Conservation (phyloP, 1,139 yeast genomes). For the Geotrichum bryndzae region DNA sequence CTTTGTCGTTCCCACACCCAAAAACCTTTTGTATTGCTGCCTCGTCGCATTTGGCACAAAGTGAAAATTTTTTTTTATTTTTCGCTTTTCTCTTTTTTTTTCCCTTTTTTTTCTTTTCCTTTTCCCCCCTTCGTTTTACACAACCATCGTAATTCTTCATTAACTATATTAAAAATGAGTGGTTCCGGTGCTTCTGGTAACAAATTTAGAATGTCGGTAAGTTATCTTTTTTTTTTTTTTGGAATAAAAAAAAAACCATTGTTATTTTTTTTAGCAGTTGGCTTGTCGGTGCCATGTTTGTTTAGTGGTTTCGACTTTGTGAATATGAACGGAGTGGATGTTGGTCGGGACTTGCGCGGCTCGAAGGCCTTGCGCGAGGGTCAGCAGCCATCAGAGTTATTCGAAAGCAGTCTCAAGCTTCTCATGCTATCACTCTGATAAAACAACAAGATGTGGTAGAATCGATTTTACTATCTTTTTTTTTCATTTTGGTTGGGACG, state of each 20-base stretch:
- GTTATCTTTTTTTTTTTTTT: conserved; percentile 36
- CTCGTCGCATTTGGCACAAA: not conserved
- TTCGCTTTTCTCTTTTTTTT: not conserved
- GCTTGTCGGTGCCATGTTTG: conserved; percentile 99
- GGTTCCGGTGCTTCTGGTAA: conserved; percentile 90
- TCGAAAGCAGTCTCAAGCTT: no score
- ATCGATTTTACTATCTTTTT: no score
- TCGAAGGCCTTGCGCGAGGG: no score
- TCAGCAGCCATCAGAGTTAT: no score
- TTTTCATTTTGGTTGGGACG: no score
- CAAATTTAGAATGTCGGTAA: conserved; percentile 98
- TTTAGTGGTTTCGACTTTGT: conserved; percentile 72
- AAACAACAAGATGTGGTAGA: no score
- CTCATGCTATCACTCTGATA: no score
- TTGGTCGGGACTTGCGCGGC: no score
- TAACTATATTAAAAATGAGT: not conserved
- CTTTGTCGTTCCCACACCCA: not conserved
- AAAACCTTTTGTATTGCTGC: not conserved
- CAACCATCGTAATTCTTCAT: not conserved
- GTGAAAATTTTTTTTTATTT: not conserved
- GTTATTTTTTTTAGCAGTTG: conserved; percentile 69
- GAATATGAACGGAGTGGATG: not conserved
- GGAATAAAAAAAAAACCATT: not conserved
- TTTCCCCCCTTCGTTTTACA: not conserved
- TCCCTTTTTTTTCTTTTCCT: not conserved